phyloP scores from a whole-genome alignment of 805 yeast genomes.

The Yamadazyma ubonensis region DNA sequence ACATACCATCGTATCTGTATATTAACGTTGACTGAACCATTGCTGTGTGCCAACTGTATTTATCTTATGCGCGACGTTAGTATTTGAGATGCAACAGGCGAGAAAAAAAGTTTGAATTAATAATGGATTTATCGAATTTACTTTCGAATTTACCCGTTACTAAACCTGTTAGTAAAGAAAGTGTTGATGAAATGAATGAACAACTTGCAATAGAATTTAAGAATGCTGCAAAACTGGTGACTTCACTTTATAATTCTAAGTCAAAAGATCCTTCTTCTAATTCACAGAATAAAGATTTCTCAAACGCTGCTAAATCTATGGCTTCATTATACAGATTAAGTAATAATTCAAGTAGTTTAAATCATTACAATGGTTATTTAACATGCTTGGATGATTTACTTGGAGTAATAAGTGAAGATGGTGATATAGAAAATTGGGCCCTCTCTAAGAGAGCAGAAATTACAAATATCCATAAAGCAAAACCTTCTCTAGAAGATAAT shows the following conservation, averaged over 20 bases:
- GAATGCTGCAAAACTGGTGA: conserved; percentile 69
- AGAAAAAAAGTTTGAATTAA: conserved; percentile 2
- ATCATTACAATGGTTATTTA: conserved; percentile 57
- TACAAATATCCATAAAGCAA: conserved; percentile 14
- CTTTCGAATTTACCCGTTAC: conserved; percentile 56
- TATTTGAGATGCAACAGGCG: conserved; percentile 1
- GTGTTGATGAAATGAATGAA: conserved; percentile 47
- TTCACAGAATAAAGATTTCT: conserved; percentile 29
- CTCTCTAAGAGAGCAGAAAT: conserved; percentile 46
- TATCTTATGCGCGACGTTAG: not conserved
- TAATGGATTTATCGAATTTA: conserved; percentile 64
- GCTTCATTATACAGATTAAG: conserved; percentile 59
- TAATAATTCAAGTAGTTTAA: conserved; percentile 47
- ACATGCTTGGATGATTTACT: conserved; percentile 60
- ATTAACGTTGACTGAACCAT: conserved; percentile 71
- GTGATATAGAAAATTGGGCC: conserved; percentile 55
- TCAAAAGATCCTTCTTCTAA: not conserved
- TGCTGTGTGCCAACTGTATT: conserved; percentile 6
- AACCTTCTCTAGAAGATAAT: not conserved
- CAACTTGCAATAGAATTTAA: conserved; percentile 65
- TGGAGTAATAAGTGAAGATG: conserved; percentile 36
- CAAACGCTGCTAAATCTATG: conserved; percentile 43
- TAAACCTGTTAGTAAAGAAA: conserved; percentile 44
- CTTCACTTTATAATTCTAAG: conserved; percentile 41
- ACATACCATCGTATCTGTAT: conserved; percentile 61